Base-by-base conservation (phyloP, 164 flowering plant genomes). In the Dillenia turbinata region DNA sequence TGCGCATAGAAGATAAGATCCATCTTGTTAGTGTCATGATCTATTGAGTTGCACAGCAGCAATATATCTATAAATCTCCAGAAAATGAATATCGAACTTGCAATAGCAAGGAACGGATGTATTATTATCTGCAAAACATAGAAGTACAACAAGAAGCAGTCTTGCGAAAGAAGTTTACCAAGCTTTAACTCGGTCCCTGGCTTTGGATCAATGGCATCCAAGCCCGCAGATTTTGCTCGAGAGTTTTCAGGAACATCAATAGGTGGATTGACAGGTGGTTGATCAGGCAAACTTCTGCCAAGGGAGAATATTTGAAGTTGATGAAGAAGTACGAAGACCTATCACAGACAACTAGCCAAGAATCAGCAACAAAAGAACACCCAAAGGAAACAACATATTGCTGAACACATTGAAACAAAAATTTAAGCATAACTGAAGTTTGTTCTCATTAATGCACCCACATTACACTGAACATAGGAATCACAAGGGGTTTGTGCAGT, bases 281-380 rank as follows among this genome's bases (percentile, higher is more conserved):
- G 89, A 64, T 95, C 99, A 16, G 89, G 89, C 70, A 89, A 80
- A 58, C 80, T 48, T 66, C 77, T 78, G 62, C 99, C 99, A 47
- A 56, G 61, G 43, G 86, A 80, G 71, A 88, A 87, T 17, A 79
- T 66, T 59, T 77, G 97, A 67, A 95, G 92, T 75, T 95, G 97
- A 67, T 81, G 90, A 69, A 75, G 86, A 58, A 95, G 88, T 22
- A 89, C 89, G 74, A 89, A 88, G 44, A 83, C 94, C 99, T 95
- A 68, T 44, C 67, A 14, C 44, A 59, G 55, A 54, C 52, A 40
- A 58, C 48, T 11, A 33, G 44, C 51, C 17, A 49, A 33, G 49
- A 54, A 63, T 62, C 60, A 53, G 57, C 49, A 64, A 57, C 50
- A 44, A 12, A 49, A 50, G 54, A 17, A 45, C 16, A 44, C 0